Evolutionary conservation across 2,329 filamentous ascomycete species (phyloP).

Genomic region (Fusarium udum): DNA sequence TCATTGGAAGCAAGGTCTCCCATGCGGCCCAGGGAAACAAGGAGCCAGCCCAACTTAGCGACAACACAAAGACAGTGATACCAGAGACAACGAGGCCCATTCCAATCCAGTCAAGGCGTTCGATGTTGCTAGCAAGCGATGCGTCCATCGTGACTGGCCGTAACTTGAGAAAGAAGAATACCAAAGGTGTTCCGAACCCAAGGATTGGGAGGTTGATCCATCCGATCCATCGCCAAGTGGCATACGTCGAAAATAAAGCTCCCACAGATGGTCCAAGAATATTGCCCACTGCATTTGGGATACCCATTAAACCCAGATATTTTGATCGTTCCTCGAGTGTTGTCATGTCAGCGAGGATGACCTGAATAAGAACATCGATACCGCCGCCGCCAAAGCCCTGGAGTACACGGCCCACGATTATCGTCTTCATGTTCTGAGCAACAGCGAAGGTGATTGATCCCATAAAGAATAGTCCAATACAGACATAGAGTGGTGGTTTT

Average conservation of each 20-base stretch:
- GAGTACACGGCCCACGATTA: conserved; percentile 9
- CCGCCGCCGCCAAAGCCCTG: conserved; percentile 17
- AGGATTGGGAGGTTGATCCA: conserved; percentile 16
- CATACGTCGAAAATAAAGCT: conserved; percentile 1
- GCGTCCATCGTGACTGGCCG: background rate
- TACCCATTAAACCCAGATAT: conserved; percentile 9
- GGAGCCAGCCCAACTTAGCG: conserved; percentile 18
- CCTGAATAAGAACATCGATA: conserved; percentile 8
- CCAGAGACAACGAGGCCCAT: conserved; percentile 10
- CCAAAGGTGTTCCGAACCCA: background rate
- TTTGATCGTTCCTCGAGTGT: conserved; percentile 1
- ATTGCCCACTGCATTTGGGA: conserved; percentile 7
- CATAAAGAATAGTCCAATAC: background rate
- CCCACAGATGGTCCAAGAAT: conserved; percentile 3
- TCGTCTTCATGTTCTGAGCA: conserved; percentile 5
- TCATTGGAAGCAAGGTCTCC: conserved; percentile 10
- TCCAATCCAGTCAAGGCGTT: conserved; percentile 18
- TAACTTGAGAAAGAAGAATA: conserved; percentile 15
- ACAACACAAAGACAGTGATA: conserved; percentile 3
- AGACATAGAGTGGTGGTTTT: conserved; percentile 8
- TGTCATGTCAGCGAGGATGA: conserved; percentile 17
- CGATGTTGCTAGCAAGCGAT: background rate
- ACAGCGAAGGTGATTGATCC: conserved; percentile 14
- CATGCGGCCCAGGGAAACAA: conserved; percentile 9
- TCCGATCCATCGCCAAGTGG: conserved; percentile 18